Percentiles rank a stretch among this genome's conserved stretches.
These are phyloP conservation scores for Trichoderma endophyticum DNA, from an alignment of 2,329 filamentous ascomycete species.

Conservation along the genomic window DNA sequence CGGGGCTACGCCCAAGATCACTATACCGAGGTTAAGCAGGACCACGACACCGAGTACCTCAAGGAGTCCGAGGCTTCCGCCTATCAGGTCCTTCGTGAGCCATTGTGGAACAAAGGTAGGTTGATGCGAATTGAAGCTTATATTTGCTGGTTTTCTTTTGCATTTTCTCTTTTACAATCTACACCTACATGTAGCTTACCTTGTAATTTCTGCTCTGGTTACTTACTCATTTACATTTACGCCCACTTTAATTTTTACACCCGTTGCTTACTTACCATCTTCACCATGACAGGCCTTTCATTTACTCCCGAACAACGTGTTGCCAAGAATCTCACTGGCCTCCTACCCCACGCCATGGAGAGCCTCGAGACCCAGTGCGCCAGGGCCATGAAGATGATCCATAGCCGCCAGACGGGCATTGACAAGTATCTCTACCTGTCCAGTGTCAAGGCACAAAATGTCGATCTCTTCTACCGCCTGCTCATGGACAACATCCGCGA, in stretches of 20 bases:
- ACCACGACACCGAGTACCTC: conserved; percentile 52
- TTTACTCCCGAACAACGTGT: conserved; percentile 63
- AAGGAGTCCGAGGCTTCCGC: conserved; percentile 51
- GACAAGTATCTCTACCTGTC: conserved; percentile 85
- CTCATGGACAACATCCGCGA: conserved; percentile 74
- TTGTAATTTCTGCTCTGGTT: background rate
- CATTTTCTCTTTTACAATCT: background rate
- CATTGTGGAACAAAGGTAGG: conserved; percentile 64
- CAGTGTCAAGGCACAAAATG: conserved; percentile 69
- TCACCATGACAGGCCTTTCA: conserved; percentile 50
- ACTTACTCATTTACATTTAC: background rate
- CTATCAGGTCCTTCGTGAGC: conserved; percentile 60
- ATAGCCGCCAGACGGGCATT: conserved; percentile 64
- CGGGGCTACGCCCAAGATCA: conserved; percentile 58
- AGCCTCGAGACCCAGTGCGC: conserved; percentile 57
- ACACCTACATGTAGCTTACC: background rate
- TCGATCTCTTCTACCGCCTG: conserved; percentile 79
- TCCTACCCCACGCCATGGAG: conserved; percentile 63
- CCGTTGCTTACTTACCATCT: conserved; percentile 2
- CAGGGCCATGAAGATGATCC: conserved; percentile 71
- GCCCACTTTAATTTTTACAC: background rate
- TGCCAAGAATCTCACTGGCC: conserved; percentile 62
- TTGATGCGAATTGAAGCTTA: background rate
- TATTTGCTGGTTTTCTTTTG: background rate
- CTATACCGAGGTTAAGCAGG: conserved; percentile 55